phyloP scores from a whole-genome alignment of 2,329 filamentous ascomycete genomes.

The Aureobasidium sp. region DNA sequence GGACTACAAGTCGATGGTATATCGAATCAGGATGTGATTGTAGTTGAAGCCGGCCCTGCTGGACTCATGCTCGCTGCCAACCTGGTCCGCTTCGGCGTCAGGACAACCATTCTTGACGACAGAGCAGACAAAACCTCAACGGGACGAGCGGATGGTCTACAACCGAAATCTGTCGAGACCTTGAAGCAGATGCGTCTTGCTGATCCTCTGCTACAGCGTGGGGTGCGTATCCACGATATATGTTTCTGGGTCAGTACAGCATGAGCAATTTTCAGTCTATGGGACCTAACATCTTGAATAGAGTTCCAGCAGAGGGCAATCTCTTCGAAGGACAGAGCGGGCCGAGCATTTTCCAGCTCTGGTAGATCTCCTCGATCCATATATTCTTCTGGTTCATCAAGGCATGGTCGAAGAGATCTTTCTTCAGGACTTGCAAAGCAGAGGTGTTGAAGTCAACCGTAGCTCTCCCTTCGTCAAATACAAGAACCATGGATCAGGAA shows the following conservation, averaged over 20 bases:
- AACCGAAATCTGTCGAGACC: slow-evolving; percentile 73
- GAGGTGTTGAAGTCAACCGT: slow-evolving; percentile 56
- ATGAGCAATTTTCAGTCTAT: neutral
- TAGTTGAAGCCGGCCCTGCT: slow-evolving; percentile 38
- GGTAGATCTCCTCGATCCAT: slow-evolving; percentile 48
- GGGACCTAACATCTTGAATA: slow-evolving; percentile 3
- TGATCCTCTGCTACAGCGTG: slow-evolving; percentile 59
- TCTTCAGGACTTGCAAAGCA: slow-evolving; percentile 59
- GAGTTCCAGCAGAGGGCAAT: slow-evolving; percentile 31
- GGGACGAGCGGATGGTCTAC: slow-evolving; percentile 64
- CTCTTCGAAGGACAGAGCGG: slow-evolving; percentile 55
- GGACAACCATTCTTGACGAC: slow-evolving; percentile 61
- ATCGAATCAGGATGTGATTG: slow-evolving; percentile 18
- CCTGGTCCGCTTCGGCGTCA: slow-evolving; percentile 60
- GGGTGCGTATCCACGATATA: slow-evolving; percentile 67
- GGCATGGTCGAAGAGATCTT: slow-evolving; percentile 69
- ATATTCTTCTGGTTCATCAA: slow-evolving; percentile 56
- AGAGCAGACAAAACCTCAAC: slow-evolving; percentile 60
- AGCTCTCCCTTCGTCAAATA: slow-evolving; percentile 56
- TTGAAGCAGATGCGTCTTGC: slow-evolving; percentile 66
- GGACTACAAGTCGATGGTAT: neutral
- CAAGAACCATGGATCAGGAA: slow-evolving; percentile 32
- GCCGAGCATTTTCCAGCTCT: slow-evolving; percentile 59
- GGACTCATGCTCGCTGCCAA: slow-evolving; percentile 43
- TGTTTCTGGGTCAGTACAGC: slow-evolving; percentile 56